These are phyloP conservation scores for Acer saccharum DNA, from an alignment of 345 rosid species.

Conservation along the genomic window DNA sequence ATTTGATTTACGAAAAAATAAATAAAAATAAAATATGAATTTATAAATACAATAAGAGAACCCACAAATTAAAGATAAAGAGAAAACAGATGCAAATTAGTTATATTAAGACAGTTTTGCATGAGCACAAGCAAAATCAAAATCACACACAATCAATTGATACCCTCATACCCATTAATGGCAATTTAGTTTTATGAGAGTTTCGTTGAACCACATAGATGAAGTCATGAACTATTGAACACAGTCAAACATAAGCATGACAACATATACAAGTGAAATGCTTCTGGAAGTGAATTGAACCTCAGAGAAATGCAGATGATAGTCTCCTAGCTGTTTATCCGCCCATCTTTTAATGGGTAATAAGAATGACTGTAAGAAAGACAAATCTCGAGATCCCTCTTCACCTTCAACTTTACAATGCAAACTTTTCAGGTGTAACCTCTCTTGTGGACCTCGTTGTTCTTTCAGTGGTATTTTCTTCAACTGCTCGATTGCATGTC, in stretches of 20 bases:
- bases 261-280: background rate
- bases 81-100: background rate
- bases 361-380: conserved; percentile 85
- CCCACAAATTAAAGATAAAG: background rate
- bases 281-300: conserved; percentile 39
- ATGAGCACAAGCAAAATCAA: background rate
- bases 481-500: conserved; percentile 86
- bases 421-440: conserved; percentile 85
- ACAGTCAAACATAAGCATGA: background rate
- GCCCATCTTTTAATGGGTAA: conserved; percentile 90
- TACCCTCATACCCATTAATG: background rate
- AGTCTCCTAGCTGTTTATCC: conserved; percentile 84
- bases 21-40: background rate
- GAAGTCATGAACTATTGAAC: background rate
- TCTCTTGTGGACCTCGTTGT: conserved; percentile 96
- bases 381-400: conserved; percentile 48
- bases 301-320: conserved; percentile 89
- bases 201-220: background rate
- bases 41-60: background rate
- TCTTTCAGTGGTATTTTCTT: conserved; percentile 85
- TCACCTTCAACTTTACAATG: conserved; percentile 62
- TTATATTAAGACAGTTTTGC: background rate
- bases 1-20: background rate
- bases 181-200: background rate
- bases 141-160: background rate